phyloP scores from a whole-genome alignment of 1,284 basidiomycete species.

The Vanrija pseudolonga region DNA sequence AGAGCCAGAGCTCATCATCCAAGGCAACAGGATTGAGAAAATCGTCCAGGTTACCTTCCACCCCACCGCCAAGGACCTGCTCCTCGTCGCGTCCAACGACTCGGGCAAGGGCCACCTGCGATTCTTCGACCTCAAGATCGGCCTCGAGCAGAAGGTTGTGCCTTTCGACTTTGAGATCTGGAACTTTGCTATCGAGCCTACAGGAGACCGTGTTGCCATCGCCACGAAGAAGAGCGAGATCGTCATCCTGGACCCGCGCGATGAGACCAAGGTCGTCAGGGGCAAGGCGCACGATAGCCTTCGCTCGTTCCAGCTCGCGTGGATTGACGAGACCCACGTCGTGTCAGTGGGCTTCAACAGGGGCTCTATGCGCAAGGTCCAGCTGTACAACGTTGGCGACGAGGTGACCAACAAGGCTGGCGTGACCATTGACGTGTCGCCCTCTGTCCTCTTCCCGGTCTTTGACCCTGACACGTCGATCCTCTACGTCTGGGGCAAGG shows the following conservation, averaged over 20 bases:
- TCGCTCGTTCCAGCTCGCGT: conserved; percentile 49
- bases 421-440: conserved; percentile 50
- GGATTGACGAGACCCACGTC: conserved; percentile 46
- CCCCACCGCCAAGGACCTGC: conserved; percentile 46
- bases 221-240: conserved; percentile 49
- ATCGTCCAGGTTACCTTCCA: conserved; percentile 48
- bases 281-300: conserved; percentile 48
- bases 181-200: conserved; percentile 44
- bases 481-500: conserved; percentile 51
- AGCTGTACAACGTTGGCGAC: conserved; percentile 39
- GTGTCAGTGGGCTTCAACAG: conserved; percentile 50
- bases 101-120: conserved; percentile 37
- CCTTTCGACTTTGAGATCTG: conserved; percentile 25
- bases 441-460: conserved; percentile 50
- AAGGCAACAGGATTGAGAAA: conserved; percentile 43
- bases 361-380: conserved; percentile 50
- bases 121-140: conserved; percentile 40
- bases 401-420: conserved; percentile 30
- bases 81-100: conserved; percentile 49
- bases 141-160: conserved; percentile 16
- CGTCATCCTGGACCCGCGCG: conserved; percentile 48
- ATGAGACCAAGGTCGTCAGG: conserved; percentile 10
- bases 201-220: conserved; percentile 47
- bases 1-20: conserved; percentile 29
- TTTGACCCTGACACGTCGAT: conserved; percentile 52